Evolutionary conservation across 2,329 filamentous ascomycete genomes (phyloP), one percentile per base, ranked within the genome.

Genomic region (Pseudogymnoascus sp.): DNA sequence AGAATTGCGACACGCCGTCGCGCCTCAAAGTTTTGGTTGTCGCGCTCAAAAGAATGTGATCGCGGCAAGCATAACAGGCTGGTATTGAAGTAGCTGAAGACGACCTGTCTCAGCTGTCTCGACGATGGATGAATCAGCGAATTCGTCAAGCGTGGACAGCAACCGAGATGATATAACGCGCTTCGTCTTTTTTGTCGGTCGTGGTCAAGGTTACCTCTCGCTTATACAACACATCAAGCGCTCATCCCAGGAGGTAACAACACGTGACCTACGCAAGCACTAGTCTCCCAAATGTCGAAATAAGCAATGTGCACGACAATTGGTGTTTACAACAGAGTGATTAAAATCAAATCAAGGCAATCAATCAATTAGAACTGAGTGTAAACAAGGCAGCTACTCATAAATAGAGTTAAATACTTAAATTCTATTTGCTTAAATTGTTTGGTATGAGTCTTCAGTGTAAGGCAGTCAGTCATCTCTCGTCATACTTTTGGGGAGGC

Each of bases 51-150:
- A 56, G 46, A 56, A 18, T 12, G 49, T 56, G 28, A 18, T 56
- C 49, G 49, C 28, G 28, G 28, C 49, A 34, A 56, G 49, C 49
- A 56, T 56, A 34, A 56, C 49, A 56, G 49, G 49, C 49, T 56
- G 25, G 49, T 34, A 34, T 18, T 56, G 6, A 56, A 56, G 49
- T 34, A 56, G 49, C 49, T 56, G 49, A 56, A 34, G 49, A 56
- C 49, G 49, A 34, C 28, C 49, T 56, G 49, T 56, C 49, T 56
- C 49, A 56, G 49, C 49, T 56, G 38, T 65, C 62, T 66, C 40
- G 56, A 53, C 38, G 49, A 61, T 21, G 59, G 61, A 60, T 37
- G 61, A 53, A 59, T 59, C 16, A 34, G 34, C 21, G 49, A 56
- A 56, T 56, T 56, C 49, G 49, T 56, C 49, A 34, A 56, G 49